Evolutionary conservation across 1,139 yeast species (phyloP), one percentile per base, ranked within the genome.

Genomic region (Zygotorulaspora mrakii): DNA sequence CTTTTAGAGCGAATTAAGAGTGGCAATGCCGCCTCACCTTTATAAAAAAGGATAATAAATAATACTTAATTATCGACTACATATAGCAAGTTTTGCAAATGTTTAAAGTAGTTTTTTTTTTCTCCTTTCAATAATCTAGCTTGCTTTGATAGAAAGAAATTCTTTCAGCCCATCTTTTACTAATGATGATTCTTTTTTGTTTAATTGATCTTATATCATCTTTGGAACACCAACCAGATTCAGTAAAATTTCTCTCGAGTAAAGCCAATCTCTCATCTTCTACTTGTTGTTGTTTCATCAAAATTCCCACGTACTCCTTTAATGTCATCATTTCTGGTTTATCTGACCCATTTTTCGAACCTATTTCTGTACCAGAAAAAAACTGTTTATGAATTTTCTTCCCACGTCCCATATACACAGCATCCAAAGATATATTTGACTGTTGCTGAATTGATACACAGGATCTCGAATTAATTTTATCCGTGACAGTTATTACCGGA

Each of bases 211-310:
- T 37, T 14, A 55, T 22, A 32, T 57, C 62, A 10, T 47, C 47
- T 5, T 45, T 39, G 5, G 62, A 57, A 31, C 55, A 54, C 62
- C 62, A 57, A 10, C 62, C 62, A n/a, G 52, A 46, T 14, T 48
- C 44, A 12, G 34, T 37, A 27, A 55, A 56, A 20, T 42, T 48
- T 17, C 48, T 45, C 43, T 57, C 59, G 24, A 57, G 35, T 13
- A 37, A 42, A 12, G 50, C 51, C 26, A 55, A 46, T 28, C 59
- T 40, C 37, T 51, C 49, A 33, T 55, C 61, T 42, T 57, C 62
- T 5, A 48, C 32, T 25, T 43, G 49, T 33, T 55, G 58, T 38
- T 53, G 54, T 16, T 52, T 48, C 24, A 50, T 45, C 22, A 57
- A 35, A 11, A 54, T 32, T 29, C 41, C 43, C 29, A 54, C 47